A percentile compares a stretch with the other conserved stretches of the same genome.
Conservation (phyloP, 805 yeast genomes). For the Maudiozyma serrabonitensis region DNA sequence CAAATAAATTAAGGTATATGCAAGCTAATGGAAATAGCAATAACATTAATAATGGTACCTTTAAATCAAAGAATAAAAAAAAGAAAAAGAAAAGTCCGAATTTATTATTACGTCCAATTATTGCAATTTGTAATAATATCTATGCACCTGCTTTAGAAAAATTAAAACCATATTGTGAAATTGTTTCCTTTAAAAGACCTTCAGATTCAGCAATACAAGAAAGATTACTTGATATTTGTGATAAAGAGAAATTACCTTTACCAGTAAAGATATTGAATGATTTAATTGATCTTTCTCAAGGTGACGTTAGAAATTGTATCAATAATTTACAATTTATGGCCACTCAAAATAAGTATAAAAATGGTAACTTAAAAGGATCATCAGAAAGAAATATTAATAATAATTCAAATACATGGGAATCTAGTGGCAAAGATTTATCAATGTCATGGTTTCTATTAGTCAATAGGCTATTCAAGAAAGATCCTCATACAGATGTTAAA, state of each 20-base stretch:
- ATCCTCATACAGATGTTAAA: slow-evolving; percentile 36
- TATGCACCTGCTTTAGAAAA: slow-evolving; percentile 68
- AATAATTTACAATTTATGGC: slow-evolving; percentile 65
- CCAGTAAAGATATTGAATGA: slow-evolving; percentile 48
- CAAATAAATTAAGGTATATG: slow-evolving; percentile 25
- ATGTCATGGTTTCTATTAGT: slow-evolving; percentile 60
- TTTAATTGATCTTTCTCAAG: slow-evolving; percentile 60
- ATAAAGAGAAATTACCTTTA: slow-evolving; percentile 41
- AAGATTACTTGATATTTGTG: slow-evolving; percentile 43
- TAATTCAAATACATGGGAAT: slow-evolving; percentile 10
- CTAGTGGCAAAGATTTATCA: slow-evolving; percentile 46
- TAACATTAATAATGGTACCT: not conserved
- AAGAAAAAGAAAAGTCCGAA: slow-evolving; percentile 30
- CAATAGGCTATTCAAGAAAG: slow-evolving; percentile 48
- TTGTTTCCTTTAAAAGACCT: slow-evolving; percentile 57
- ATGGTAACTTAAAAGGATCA: slow-evolving; percentile 6
- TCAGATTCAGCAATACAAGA: slow-evolving; percentile 36
- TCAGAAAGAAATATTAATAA: slow-evolving; percentile 3
- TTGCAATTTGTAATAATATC: slow-evolving; percentile 84
- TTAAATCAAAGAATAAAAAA: slow-evolving; percentile 3
- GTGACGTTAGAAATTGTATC: slow-evolving; percentile 78
- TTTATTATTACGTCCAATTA: slow-evolving; percentile 69
- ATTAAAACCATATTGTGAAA: slow-evolving; percentile 63
- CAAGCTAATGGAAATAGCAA: slow-evolving; percentile 4
- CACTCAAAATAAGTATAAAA: not conserved